Conservation (phyloP, 768 basidiomycete species). For the Imleria badia region DNA sequence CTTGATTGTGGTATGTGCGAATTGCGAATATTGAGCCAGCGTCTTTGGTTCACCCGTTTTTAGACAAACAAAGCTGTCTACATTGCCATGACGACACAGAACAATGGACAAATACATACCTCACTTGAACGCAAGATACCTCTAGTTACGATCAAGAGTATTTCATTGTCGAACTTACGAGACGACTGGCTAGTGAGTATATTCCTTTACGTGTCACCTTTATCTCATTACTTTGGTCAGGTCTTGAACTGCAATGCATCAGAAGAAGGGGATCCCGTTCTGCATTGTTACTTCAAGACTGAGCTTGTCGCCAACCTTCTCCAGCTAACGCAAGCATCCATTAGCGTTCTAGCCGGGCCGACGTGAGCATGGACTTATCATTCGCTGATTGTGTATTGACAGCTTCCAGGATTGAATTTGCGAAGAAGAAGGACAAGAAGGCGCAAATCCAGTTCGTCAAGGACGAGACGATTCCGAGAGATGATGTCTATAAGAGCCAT, state of each 20-base stretch:
- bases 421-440: conserved; percentile 97
- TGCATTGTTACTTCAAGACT: conserved; percentile 94
- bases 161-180: conserved; percentile 83
- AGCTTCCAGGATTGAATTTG: conserved; percentile 74
- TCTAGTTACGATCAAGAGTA: conserved; percentile 80
- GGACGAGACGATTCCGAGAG: conserved; percentile 78
- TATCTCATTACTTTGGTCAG: conserved; percentile 40
- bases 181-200: conserved; percentile 91
- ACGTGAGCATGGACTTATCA: conserved; percentile 51
- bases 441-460: conserved; percentile 83
- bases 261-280: conserved; percentile 93
- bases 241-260: conserved; percentile 72
- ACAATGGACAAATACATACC: conserved; percentile 59
- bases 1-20: conserved; percentile 73
- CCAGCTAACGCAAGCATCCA: conserved; percentile 73
- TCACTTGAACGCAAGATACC: conserved; percentile 86
- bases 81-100: conserved; percentile 61
- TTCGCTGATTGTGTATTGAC: conserved; percentile 10
- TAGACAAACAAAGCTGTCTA: conserved; percentile 71
- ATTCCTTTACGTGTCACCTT: not conserved
- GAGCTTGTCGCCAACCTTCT: conserved; percentile 84
- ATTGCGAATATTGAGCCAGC: not conserved
- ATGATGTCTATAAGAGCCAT: conserved; percentile 93
- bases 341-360: conserved; percentile 71
- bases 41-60: not conserved